phyloP scores from a whole-genome alignment of 1,139 yeast genomes.

The Nakaseomyces bracarensis region DNA sequence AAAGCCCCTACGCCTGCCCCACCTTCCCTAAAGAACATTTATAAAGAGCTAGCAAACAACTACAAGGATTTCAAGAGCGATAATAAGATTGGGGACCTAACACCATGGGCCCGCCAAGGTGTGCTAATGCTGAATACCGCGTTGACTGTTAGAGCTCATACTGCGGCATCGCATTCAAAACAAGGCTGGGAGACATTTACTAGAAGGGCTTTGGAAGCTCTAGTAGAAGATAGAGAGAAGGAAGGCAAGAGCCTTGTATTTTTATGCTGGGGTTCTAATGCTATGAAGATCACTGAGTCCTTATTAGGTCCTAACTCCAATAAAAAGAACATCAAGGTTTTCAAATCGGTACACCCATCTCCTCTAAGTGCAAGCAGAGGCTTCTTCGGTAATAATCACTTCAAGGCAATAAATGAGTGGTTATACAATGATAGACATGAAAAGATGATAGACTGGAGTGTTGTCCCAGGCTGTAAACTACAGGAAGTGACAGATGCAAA shows the following conservation, averaged over 20 bases:
- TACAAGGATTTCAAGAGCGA: constrained; percentile 57
- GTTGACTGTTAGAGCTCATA: constrained; percentile 86
- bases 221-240: constrained; percentile 35
- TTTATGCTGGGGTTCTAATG: constrained; percentile 94
- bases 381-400: constrained; percentile 67
- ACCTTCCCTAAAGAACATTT: constrained; percentile 83
- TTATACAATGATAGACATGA: constrained; percentile 34
- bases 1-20: constrained; percentile 78
- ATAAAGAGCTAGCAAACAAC: constrained; percentile 60
- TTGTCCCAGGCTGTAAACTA: constrained; percentile 22
- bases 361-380: constrained; percentile 87
- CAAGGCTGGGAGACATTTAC: constrained; percentile 94
- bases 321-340: constrained; percentile 38
- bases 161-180: constrained; percentile 85
- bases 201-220: constrained; percentile 51
- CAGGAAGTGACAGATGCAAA: constrained; percentile 21
- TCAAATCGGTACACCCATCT: constrained; percentile 85
- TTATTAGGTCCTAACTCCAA: constrained; percentile 32
- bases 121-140: constrained; percentile 83
- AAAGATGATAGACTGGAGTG: constrained; percentile 58
- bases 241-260: constrained; percentile 53
- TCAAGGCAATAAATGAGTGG: constrained; percentile 69
- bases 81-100: constrained; percentile 51
- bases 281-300: constrained; percentile 59
- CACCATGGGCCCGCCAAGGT: constrained; percentile 84